Percentiles rank a stretch among this genome's conserved stretches.
These are phyloP conservation scores for Kandelia obovata DNA, from an alignment of 345 rosid species.

Conservation along the genomic window DNA sequence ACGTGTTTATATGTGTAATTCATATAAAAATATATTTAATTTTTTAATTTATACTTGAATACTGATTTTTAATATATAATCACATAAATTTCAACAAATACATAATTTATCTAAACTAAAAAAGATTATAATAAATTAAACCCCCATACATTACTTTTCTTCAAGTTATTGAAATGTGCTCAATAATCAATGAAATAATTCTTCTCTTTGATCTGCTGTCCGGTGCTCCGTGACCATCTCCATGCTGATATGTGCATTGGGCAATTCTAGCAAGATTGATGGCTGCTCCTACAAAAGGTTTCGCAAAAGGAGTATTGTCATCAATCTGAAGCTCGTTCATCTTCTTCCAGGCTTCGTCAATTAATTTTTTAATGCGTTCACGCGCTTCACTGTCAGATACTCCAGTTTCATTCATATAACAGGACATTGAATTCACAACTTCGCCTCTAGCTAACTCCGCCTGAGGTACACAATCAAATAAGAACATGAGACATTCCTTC, in stretches of 20 bases:
- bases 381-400: conserved; percentile 30
- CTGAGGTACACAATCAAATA: background rate
- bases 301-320: conserved; percentile 5
- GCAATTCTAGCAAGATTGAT: conserved; percentile 35
- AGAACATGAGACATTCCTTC: background rate
- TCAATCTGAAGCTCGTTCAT: conserved; percentile 19
- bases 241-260: conserved; percentile 31
- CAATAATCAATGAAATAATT: conserved; percentile 29
- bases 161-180: conserved; percentile 16
- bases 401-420: conserved; percentile 37
- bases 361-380: conserved; percentile 18
- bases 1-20: conserved; percentile 8
- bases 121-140: no score
- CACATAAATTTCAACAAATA: no score
- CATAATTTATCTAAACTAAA: no score
- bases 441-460: conserved; percentile 25
- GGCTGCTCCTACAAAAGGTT: conserved; percentile 22
- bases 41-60: no score
- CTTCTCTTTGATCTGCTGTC: conserved; percentile 21
- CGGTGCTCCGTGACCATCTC: conserved; percentile 42
- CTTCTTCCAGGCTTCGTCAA: conserved; percentile 36
- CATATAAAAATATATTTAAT: no score
- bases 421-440: conserved; percentile 25
- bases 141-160: background rate
- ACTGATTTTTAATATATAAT: no score